Percentiles rank a stretch among this genome's conserved stretches.
Conservation (phyloP, 305 asterid species). For the Solanum hybrid region DNA sequence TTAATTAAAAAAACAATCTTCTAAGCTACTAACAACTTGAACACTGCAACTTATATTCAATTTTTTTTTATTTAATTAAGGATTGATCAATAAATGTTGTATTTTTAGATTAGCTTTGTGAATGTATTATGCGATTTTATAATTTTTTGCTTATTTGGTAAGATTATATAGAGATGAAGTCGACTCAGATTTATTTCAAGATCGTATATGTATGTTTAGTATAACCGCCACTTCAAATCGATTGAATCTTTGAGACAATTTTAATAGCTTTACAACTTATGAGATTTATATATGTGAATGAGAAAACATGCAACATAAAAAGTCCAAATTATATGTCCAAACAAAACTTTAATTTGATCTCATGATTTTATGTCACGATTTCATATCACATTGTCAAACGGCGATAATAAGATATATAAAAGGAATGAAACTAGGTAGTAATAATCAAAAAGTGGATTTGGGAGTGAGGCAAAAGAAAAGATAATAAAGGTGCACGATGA, state of each 20-base stretch:
- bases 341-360: background rate
- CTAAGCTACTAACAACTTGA: background rate
- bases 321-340: too few species aligned
- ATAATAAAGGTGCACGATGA: background rate
- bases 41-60: background rate
- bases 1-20: background rate
- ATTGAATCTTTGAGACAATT: background rate
- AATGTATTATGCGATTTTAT: background rate
- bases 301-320: too few species aligned
- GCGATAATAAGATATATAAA: background rate
- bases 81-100: background rate
- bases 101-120: background rate
- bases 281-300: too few species aligned
- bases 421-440: background rate
- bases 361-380: too few species aligned
- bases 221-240: background rate
- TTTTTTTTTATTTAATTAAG: too few species aligned
- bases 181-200: background rate
- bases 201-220: background rate
- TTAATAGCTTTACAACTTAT: background rate
- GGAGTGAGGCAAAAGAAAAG: background rate
- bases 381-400: background rate
- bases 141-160: background rate
- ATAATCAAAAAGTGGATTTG: background rate
- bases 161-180: background rate